These are phyloP conservation scores for Tetraselmis chui DNA, from an alignment of 139 green algal species.

Conservation along the genomic window DNA sequence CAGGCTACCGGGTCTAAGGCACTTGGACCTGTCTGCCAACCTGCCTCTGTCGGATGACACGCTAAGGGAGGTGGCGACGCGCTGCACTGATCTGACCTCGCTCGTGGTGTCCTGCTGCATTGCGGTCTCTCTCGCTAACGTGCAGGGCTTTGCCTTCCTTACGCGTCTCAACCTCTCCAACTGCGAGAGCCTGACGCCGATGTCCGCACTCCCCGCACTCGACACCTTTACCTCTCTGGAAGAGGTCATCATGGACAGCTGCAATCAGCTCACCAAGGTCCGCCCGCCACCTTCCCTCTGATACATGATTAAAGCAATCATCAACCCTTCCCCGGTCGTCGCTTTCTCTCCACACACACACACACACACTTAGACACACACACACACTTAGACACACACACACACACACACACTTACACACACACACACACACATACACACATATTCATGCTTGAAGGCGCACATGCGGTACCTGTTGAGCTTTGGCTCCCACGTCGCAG, in stretches of 20 bases:
- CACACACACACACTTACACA: no score
- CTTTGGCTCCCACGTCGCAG: no score
- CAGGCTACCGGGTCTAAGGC: background rate
- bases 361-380: no score
- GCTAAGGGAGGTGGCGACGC: constrained; percentile 4
- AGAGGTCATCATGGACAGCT: constrained; percentile 12
- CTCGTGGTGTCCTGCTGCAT: constrained; percentile 3
- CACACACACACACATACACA: no score
- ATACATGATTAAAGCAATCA: no score
- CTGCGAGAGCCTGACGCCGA: constrained; percentile 14
- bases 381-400: no score
- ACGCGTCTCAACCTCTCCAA: constrained; percentile 10
- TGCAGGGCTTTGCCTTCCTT: constrained; percentile 15
- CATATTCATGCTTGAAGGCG: no score
- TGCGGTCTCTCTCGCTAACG: constrained; percentile 3
- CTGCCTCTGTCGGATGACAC: constrained; percentile 9
- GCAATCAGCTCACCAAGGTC: constrained; percentile 9
- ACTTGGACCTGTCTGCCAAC: background rate
- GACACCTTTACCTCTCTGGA: constrained; percentile 11
- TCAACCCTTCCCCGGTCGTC: no score
- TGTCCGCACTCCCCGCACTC: constrained; percentile 8
- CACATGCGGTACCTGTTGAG: no score
- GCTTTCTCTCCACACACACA: no score
- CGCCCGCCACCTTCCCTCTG: no score
- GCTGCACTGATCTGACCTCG: constrained; percentile 2